phyloP scores from a whole-genome alignment of 2,329 filamentous ascomycete genomes.

The Colletotrichum zoysiae region DNA sequence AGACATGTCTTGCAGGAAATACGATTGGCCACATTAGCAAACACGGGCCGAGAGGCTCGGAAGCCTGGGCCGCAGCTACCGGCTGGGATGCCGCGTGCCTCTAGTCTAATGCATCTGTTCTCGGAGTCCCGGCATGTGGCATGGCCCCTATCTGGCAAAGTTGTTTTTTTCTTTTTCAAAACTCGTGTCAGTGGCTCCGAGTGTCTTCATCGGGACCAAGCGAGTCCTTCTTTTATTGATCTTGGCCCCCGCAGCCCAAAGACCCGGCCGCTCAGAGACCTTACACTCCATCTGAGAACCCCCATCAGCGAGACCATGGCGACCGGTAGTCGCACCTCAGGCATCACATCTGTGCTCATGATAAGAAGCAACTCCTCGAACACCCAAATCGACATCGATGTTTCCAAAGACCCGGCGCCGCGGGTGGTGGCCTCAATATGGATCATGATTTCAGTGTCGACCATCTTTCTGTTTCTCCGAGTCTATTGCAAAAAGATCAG shows the following conservation, averaged over 20 bases:
- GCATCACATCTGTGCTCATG: background rate
- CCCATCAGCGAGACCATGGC: background rate
- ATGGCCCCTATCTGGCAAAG: too few relatives aligned
- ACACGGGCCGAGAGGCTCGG: background rate
- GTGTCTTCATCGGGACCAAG: constrained; percentile 6
- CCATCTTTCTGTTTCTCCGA: constrained; percentile 40
- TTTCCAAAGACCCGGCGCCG: constrained; percentile 28
- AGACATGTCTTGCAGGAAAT: background rate
- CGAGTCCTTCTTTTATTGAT: background rate
- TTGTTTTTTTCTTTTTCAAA: background rate
- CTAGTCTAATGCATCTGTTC: background rate
- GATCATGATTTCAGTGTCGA: constrained; percentile 36
- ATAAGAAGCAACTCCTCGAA: background rate
- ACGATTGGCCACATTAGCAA: background rate
- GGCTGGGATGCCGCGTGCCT: background rate
- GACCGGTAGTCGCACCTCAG: background rate
- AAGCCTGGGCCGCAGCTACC: too few relatives aligned
- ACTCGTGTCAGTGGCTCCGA: background rate
- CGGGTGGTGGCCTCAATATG: constrained; percentile 36
- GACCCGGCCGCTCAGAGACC: background rate
- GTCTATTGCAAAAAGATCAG: constrained; percentile 44
- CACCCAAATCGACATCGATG: background rate
- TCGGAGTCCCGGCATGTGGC: background rate
- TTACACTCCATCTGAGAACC: background rate
- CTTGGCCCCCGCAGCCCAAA: background rate